Conservation (phyloP, 2,329 filamentous ascomycete species). For the Raffaelea deltoideospora region DNA sequence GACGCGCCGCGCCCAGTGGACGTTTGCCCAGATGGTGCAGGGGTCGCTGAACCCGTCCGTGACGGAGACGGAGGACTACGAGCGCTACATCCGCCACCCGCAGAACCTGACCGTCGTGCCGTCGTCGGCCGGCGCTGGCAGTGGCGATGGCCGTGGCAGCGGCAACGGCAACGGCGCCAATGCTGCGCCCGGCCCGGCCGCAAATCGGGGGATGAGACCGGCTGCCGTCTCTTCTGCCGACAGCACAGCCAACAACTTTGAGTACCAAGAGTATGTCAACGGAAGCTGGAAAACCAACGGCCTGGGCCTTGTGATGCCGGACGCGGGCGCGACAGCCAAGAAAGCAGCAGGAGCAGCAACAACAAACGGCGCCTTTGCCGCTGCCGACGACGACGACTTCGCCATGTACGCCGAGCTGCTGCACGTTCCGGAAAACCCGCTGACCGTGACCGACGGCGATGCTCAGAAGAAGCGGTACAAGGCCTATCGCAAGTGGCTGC, state of each 20-base stretch:
- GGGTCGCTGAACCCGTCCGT: slow-evolving; percentile 80
- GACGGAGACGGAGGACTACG: slow-evolving; percentile 72
- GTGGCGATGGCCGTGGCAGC: neutral
- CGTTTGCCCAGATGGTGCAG: slow-evolving; percentile 69
- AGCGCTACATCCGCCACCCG: slow-evolving; percentile 76
- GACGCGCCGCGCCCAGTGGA: slow-evolving; percentile 72
- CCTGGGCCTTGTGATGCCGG: slow-evolving; percentile 20
- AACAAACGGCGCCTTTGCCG: no score
- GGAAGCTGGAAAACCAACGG: slow-evolving; percentile 48
- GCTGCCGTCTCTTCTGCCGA: slow-evolving; percentile 60
- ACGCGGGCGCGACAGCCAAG: no score
- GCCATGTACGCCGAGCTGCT: slow-evolving; percentile 65
- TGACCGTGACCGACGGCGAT: slow-evolving; percentile 82
- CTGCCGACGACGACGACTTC: slow-evolving; percentile 41
- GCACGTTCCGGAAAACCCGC: slow-evolving; percentile 60
- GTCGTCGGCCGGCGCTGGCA: slow-evolving; percentile 19
- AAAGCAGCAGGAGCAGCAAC: no score
- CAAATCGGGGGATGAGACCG: slow-evolving; percentile 43
- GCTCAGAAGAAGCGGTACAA: slow-evolving; percentile 89
- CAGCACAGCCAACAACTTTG: slow-evolving; percentile 37
- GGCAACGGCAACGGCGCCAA: slow-evolving; percentile 12
- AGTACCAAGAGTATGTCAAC: slow-evolving; percentile 70
- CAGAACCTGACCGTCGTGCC: slow-evolving; percentile 75
- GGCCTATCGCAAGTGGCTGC: slow-evolving; percentile 87
- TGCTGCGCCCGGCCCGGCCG: neutral